Percentiles rank a stretch among this genome's conserved stretches.
Conservation (phyloP, 2,329 filamentous ascomycete genomes). For the Thielaviopsis euricoi region DNA sequence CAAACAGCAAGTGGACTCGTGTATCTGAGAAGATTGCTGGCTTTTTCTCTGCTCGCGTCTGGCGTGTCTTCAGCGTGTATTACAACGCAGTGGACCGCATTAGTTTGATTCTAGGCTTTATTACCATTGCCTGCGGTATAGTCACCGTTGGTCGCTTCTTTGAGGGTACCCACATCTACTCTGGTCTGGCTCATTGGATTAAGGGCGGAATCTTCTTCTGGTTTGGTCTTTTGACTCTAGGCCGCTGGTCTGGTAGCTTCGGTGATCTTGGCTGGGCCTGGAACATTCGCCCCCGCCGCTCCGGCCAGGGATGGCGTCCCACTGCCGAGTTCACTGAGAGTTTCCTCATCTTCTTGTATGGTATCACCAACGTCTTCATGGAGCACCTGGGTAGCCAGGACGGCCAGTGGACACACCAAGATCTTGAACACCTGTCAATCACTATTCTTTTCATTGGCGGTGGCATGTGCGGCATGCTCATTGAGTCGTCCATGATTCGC, state of each 20-base stretch:
- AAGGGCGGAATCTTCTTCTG: constrained; percentile 94
- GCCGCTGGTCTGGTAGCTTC: constrained; percentile 81
- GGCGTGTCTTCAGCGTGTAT: constrained; percentile 31
- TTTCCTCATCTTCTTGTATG: constrained; percentile 78
- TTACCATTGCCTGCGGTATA: constrained; percentile 54
- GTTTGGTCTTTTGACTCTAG: constrained; percentile 74
- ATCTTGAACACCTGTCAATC: constrained; percentile 85
- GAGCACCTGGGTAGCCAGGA: constrained; percentile 70
- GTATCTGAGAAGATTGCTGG: background rate
- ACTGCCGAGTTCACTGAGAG: constrained; percentile 84
- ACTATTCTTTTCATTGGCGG: constrained; percentile 88
- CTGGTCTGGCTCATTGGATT: constrained; percentile 79
- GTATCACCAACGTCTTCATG: constrained; percentile 76
- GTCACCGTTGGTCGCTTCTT: constrained; percentile 72
- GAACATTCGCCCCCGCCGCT: constrained; percentile 57
- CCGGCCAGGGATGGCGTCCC: constrained; percentile 48
- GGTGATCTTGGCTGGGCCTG: constrained; percentile 87
- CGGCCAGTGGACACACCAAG: constrained; percentile 54
- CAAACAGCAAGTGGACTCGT: background rate
- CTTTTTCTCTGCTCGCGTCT: constrained; percentile 24
- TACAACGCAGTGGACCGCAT: constrained; percentile 60
- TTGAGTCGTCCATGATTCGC: constrained; percentile 58
- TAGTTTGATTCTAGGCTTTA: constrained; percentile 63
- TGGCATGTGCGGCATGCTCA: constrained; percentile 71
- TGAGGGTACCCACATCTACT: constrained; percentile 54